Base-by-base conservation (phyloP, 2,329 filamentous ascomycete genomes). In the Hypoxylon sp. region DNA sequence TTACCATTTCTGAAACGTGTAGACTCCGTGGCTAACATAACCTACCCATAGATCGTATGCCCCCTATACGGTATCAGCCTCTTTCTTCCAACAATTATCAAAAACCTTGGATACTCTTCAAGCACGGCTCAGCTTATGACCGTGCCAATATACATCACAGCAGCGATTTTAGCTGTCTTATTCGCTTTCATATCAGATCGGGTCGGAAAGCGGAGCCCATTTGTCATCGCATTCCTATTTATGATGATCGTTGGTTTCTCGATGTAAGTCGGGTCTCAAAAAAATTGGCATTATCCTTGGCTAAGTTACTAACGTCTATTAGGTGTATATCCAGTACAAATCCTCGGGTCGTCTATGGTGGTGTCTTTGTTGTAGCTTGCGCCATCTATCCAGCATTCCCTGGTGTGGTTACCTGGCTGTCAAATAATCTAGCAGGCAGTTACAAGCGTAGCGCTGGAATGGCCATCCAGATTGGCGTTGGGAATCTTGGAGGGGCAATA, bases 321-420 rank as follows among this genome's bases (percentile, higher is more conserved):
- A 89, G 86, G 71, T 90, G 88, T 77, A 85, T 90, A 36, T 82
- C 84, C 1, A 86, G 85, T 63, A 71, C 74, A 2, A 89, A 90
- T 61, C 83, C 89, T 1, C 82, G 82, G 0, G 88, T 89, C 0
- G 83, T 88, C 10, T 97, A 97, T 71, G 91, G 87, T 0, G 93
- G 91, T 0, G 90, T 90, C 0, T 97, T 94, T 78, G 81, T 97
- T 0, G 91, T 88, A 0, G 91, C 93, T 0, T 86, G 93, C 63
- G 91, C 91, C 1, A 94, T 96, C 61, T 96, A 95, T 71, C 92
- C 93, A 0, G 89, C 88, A 28, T 91, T 96, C 63, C 83, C 92
- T 0, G 94, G 94, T 58, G 91, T 91, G 0, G 91, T 97, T 55
- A 85, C 90, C 0, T 97, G 93, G 93, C 82, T 90, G 0, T 87